Percentiles rank a stretch among this genome's conserved stretches.
Evolutionary conservation across 2,329 filamentous ascomycete genomes (phyloP).

Genomic region (Niveomyces coronatus): DNA sequence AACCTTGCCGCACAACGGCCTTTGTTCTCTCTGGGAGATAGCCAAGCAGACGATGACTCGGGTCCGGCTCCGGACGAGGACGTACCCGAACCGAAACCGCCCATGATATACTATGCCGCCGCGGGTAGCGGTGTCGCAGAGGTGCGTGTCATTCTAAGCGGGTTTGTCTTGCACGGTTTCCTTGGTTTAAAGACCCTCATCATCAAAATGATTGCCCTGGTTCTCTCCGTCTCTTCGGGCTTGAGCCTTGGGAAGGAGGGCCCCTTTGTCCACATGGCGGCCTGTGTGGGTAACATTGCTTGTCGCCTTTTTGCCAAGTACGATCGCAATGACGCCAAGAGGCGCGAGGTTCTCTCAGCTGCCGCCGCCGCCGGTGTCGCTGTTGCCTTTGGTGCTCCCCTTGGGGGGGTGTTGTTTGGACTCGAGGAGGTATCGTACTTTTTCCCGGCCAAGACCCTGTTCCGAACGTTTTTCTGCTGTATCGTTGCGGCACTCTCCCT

Average conservation of each 20-base stretch:
- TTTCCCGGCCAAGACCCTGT: conserved; percentile 93
- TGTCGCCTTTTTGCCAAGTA: conserved; percentile 94
- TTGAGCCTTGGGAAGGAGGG: conserved; percentile 90
- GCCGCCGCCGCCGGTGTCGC: conserved; percentile 86
- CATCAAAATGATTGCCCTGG: conserved; percentile 72
- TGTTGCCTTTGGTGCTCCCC: conserved; percentile 84
- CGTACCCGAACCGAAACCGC: conserved; percentile 34
- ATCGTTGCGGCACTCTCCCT: conserved; percentile 85
- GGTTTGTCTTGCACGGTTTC: conserved; percentile 94
- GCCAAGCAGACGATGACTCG: conserved; percentile 32
- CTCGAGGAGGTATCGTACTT: conserved; percentile 96
- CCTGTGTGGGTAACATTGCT: conserved; percentile 89
- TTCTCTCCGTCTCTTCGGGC: conserved; percentile 85
- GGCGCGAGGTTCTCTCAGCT: conserved; percentile 86
- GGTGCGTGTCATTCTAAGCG: conserved; percentile 94
- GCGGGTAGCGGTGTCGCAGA: conserved; percentile 95
- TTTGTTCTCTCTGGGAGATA: conserved; percentile 28
- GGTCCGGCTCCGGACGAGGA: conserved; percentile 31
- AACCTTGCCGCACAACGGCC: conserved; percentile 64
- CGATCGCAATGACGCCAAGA: conserved; percentile 85
- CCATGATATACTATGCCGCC: conserved; percentile 91
- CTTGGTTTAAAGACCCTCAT: conserved; percentile 78
- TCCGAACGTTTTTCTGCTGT: conserved; percentile 96
- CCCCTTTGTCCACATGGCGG: conserved; percentile 94
- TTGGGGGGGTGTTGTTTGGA: conserved; percentile 82